Evolutionary conservation across 2,329 filamentous ascomycete species (phyloP).

Genomic region (Didymella glomerata): DNA sequence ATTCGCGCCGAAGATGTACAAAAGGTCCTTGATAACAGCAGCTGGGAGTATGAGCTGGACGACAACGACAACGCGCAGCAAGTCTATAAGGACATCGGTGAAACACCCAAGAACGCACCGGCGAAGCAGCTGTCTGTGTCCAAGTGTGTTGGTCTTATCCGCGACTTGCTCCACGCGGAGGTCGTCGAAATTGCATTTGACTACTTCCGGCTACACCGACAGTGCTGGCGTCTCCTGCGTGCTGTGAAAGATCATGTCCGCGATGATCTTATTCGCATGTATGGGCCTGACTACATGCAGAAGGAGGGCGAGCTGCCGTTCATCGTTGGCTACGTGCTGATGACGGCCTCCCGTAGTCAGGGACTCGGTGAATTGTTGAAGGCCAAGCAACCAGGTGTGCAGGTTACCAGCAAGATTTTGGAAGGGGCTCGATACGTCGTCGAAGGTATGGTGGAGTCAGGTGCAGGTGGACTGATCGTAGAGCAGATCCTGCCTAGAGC

Average conservation of each 20-base stretch:
- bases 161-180: conserved; percentile 51
- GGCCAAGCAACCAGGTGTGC: conserved; percentile 1
- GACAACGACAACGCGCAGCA: conserved; percentile 23
- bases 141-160: conserved; percentile 32
- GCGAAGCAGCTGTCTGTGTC: conserved; percentile 16
- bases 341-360: conserved; percentile 33
- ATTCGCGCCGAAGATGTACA: conserved; percentile 50
- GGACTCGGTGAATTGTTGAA: conserved; percentile 2
- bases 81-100: conserved; percentile 17
- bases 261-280: conserved; percentile 44
- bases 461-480: conserved; percentile 3
- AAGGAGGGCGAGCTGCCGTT: conserved; percentile 53
- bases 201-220: conserved; percentile 54
- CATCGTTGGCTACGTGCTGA: conserved; percentile 54
- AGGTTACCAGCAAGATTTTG: conserved; percentile 12
- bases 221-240: conserved; percentile 54
- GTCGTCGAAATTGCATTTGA: conserved; percentile 52
- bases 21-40: conserved; percentile 47
- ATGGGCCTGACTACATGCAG: conserved; percentile 50
- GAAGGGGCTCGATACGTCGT: background rate
- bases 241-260: conserved; percentile 44
- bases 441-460: background rate
- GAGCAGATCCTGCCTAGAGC: conserved; percentile 4
- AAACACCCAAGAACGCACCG: conserved; percentile 2
- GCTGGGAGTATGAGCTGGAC: conserved; percentile 32